These are phyloP conservation scores for Zymoseptoria pseudotritici DNA, from an alignment of 2,329 filamentous ascomycete genomes.

Conservation along the genomic window DNA sequence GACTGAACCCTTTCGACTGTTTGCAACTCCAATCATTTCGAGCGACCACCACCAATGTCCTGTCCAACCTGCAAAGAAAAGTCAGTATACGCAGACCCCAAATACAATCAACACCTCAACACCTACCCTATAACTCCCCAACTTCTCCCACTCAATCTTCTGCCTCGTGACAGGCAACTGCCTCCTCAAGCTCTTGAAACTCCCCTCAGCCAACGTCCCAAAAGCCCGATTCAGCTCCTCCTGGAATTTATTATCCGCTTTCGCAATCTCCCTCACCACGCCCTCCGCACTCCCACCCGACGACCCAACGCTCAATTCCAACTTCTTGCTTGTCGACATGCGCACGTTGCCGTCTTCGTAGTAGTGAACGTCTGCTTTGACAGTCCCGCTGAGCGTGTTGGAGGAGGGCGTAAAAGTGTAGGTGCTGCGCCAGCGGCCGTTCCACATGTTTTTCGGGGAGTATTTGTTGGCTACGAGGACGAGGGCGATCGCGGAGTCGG, in stretches of 20 bases:
- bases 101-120: slow-evolving; percentile 11
- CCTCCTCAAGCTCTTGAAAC: slow-evolving; percentile 86
- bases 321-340: slow-evolving; percentile 76
- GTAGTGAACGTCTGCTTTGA: slow-evolving; percentile 96
- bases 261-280: slow-evolving; percentile 69
- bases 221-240: slow-evolving; percentile 93
- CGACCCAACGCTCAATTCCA: slow-evolving; percentile 51
- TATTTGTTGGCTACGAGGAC: slow-evolving; percentile 93
- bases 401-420: slow-evolving; percentile 72
- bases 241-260: slow-evolving; percentile 84
- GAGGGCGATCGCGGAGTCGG: slow-evolving; percentile 69
- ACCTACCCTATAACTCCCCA: slow-evolving; percentile 78
- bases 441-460: slow-evolving; percentile 98
- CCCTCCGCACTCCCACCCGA: slow-evolving; percentile 56
- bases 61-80: slow-evolving; percentile 34
- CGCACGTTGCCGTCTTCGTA: slow-evolving; percentile 99
- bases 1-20: not conserved
- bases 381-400: slow-evolving; percentile 62
- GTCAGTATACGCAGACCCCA: slow-evolving; percentile 5
- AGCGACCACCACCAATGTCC: slow-evolving; percentile 44
- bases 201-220: slow-evolving; percentile 78
- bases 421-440: slow-evolving; percentile 87
- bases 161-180: slow-evolving; percentile 94
- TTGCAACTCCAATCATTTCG: slow-evolving; percentile 23
- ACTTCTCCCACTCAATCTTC: slow-evolving; percentile 99